Conservation (phyloP, 345 rosid genomes). For the Heritiera littoralis region DNA sequence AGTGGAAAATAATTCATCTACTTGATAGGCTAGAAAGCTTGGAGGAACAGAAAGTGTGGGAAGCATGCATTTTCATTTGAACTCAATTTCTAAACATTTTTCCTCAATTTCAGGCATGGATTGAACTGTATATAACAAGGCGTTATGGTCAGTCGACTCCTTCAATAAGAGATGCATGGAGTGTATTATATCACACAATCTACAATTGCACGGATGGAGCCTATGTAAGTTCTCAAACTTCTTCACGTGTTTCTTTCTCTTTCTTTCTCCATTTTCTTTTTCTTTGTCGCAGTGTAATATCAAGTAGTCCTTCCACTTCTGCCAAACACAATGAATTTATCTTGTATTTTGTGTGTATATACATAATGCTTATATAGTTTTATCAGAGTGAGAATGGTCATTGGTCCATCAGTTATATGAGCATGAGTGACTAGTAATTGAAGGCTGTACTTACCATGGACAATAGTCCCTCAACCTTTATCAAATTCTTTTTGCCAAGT, state of each 20-base stretch:
- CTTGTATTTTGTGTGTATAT: no score
- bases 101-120: conserved; percentile 47
- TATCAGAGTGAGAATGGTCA: no score
- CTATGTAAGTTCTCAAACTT: conserved; percentile 44
- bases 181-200: conserved; percentile 55
- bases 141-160: conserved; percentile 57
- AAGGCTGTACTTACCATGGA: no score
- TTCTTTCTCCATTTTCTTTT: no score
- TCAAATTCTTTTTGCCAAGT: no score
- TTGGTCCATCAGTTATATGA: no score
- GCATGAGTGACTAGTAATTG: no score
- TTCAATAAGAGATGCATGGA: conserved; percentile 54
- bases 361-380: no score
- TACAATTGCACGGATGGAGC: conserved; percentile 74
- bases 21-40: conserved; percentile 5
- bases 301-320: background rate
- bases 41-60: background rate
- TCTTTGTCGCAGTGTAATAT: background rate
- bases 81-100: background rate
- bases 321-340: background rate
- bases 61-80: background rate
- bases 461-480: no score
- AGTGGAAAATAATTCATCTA: background rate
- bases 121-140: conserved; percentile 42
- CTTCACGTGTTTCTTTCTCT: background rate